Conservation (phyloP, 495 filamentous ascomycete genomes). For the Talaromyces nanjingensis region DNA sequence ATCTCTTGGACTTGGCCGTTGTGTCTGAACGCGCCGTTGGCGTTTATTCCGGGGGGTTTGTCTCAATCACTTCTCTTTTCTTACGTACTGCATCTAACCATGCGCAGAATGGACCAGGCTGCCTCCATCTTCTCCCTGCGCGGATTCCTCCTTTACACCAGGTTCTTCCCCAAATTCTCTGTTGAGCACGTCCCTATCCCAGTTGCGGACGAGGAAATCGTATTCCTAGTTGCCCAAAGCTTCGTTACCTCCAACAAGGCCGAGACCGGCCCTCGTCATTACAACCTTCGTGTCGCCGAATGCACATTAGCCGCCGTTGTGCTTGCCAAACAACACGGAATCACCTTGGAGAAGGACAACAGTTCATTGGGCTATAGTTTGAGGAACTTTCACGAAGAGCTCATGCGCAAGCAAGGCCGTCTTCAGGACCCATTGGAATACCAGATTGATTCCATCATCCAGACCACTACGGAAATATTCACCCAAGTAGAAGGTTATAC, state of each 20-base stretch:
- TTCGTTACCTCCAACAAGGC: slow-evolving; percentile 94
- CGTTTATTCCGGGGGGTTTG: slow-evolving; percentile 90
- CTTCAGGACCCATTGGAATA: slow-evolving; percentile 47
- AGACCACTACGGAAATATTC: slow-evolving; percentile 55
- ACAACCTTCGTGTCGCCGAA: slow-evolving; percentile 95
- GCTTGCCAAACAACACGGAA: slow-evolving; percentile 51
- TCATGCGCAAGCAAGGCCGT: slow-evolving; percentile 60
- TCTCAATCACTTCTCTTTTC: slow-evolving; percentile 10
- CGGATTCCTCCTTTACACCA: slow-evolving; percentile 83
- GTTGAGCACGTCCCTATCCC: slow-evolving; percentile 81
- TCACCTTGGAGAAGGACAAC: slow-evolving; percentile 69
- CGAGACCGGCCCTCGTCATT: slow-evolving; percentile 83
- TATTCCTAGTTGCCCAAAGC: slow-evolving; percentile 89
- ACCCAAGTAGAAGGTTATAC: slow-evolving; percentile 78
- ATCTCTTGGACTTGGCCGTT: slow-evolving; percentile 83
- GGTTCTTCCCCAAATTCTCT: slow-evolving; percentile 73
- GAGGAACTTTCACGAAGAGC: slow-evolving; percentile 75
- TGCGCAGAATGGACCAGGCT: slow-evolving; percentile 83
- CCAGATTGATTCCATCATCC: slow-evolving; percentile 63
- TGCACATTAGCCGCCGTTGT: slow-evolving; percentile 81
- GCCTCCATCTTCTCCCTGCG: slow-evolving; percentile 86
- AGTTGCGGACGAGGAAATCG: slow-evolving; percentile 69
- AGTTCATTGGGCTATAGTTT: slow-evolving; percentile 79
- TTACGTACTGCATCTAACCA: not conserved
- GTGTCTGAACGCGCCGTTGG: slow-evolving; percentile 92